Evolutionary conservation across 1,284 basidiomycete genomes (phyloP).

Genomic region (Schizophyllum commune): DNA sequence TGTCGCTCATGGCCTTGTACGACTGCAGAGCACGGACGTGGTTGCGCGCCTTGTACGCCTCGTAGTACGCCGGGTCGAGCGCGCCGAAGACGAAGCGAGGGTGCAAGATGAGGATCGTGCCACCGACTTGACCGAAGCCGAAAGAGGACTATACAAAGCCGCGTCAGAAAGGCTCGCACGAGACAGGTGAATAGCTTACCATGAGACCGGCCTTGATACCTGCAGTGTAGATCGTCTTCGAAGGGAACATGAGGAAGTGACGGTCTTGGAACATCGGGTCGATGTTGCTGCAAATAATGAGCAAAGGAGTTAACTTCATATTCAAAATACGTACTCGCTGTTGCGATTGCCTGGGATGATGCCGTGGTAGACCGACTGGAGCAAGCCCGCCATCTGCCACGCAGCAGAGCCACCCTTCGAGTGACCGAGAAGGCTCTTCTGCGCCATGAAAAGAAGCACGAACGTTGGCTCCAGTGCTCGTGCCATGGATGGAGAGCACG

Average conservation of each 20-base stretch:
- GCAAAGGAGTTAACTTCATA: neutral
- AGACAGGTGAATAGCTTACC: constrained; percentile 34
- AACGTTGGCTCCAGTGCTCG: constrained; percentile 91
- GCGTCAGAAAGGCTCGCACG: constrained; percentile 12
- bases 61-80: constrained; percentile 68
- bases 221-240: constrained; percentile 89
- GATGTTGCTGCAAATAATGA: constrained; percentile 61
- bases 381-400: constrained; percentile 93
- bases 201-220: constrained; percentile 88
- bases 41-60: constrained; percentile 70
- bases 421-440: constrained; percentile 95
- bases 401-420: constrained; percentile 96
- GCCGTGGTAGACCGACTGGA: constrained; percentile 82
- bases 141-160: constrained; percentile 74
- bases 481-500: constrained; percentile 86
- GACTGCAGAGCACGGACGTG: constrained; percentile 63
- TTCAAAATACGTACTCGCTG: constrained; percentile 63
- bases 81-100: constrained; percentile 88
- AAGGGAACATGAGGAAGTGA: constrained; percentile 93
- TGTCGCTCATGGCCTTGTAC: constrained; percentile 92
- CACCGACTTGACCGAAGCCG: constrained; percentile 99
- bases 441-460: constrained; percentile 57
- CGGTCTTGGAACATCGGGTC: constrained; percentile 89
- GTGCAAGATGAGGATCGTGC: constrained; percentile 83
- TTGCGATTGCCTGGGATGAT: constrained; percentile 95